Evolutionary conservation across 805 yeast genomes (phyloP).

Genomic region (Wickerhamomyces bisporus): DNA sequence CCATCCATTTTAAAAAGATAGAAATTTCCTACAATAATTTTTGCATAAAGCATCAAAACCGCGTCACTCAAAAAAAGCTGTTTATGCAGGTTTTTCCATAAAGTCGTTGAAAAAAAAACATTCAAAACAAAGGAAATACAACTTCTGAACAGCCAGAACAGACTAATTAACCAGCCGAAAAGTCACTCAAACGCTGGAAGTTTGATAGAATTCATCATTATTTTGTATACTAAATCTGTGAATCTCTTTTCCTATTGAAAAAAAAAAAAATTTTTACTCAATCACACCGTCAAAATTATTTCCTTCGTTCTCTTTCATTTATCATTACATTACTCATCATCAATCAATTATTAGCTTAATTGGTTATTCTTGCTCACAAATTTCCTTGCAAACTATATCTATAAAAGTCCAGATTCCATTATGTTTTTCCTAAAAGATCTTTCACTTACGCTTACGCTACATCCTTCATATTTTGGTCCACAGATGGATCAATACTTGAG

Average conservation of each 20-base stretch:
- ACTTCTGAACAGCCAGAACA: too few species aligned
- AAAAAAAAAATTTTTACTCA: too few species aligned
- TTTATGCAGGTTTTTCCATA: too few species aligned
- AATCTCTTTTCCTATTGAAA: too few species aligned
- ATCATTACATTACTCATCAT: too few species aligned
- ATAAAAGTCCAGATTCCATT: neutral
- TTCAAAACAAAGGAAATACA: neutral
- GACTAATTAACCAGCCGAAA: neutral
- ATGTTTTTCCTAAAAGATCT: constrained; percentile 70
- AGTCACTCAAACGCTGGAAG: constrained; percentile 1
- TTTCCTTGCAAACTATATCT: neutral
- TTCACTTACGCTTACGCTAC: constrained; percentile 85
- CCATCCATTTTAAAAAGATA: too few species aligned
- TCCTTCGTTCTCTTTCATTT: too few species aligned
- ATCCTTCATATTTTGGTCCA: constrained; percentile 97
- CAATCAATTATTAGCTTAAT: neutral
- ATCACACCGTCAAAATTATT: too few species aligned
- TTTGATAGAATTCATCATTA: neutral
- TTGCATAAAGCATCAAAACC: neutral
- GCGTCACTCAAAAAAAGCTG: neutral
- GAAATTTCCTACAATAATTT: too few species aligned
- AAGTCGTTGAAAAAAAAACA: neutral
- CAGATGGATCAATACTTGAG: constrained; percentile 93
- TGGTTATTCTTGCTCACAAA: neutral
- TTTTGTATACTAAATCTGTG: too few species aligned